Percentiles rank a stretch among this genome's conserved stretches.
Conservation (phyloP, 495 filamentous ascomycete genomes). For the Hypoxylon subgilvum region DNA sequence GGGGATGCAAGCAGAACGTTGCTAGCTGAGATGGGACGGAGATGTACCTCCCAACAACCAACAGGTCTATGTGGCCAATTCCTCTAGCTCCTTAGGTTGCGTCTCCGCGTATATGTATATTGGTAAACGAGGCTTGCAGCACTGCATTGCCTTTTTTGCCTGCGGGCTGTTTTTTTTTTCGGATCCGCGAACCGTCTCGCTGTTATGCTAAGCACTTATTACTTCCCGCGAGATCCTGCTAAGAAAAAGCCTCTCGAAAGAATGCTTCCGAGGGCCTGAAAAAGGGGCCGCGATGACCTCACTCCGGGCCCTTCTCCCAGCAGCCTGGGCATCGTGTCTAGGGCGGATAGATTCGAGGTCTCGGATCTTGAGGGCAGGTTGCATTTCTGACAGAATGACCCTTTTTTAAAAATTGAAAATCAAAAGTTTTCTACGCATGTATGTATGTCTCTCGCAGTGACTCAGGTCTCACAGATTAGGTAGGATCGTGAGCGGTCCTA, state of each 20-base stretch:
- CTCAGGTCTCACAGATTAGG: conserved; percentile 34
- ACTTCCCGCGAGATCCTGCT: conserved; percentile 4
- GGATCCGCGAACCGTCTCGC: conserved; percentile 27
- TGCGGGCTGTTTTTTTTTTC: conserved; percentile 19
- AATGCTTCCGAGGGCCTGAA: conserved; percentile 26
- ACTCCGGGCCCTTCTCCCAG: conserved; percentile 13
- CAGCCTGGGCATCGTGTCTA: conserved; percentile 23
- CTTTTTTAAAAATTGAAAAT: conserved; percentile 9
- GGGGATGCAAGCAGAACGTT: conserved; percentile 3
- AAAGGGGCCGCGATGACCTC: conserved; percentile 19
- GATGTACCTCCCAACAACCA: conserved; percentile 19
- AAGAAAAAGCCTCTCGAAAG: conserved; percentile 5
- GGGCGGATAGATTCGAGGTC: conserved; percentile 25
- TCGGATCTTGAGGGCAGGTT: conserved; percentile 35
- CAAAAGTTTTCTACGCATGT: too few relatives aligned
- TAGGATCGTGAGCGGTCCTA: conserved; percentile 33
- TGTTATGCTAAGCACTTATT: conserved; percentile 14
- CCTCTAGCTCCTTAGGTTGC: conserved; percentile 22
- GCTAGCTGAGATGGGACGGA: conserved; percentile 13
- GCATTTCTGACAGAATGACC: conserved; percentile 32
- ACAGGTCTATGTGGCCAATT: conserved; percentile 16
- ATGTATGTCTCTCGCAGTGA: conserved; percentile 34
- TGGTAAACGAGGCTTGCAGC: conserved; percentile 33
- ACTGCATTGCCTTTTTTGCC: conserved; percentile 24
- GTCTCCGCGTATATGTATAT: conserved; percentile 17